phyloP scores from a whole-genome alignment of 2,329 filamentous ascomycete species.

The Sclerotinia nivalis region DNA sequence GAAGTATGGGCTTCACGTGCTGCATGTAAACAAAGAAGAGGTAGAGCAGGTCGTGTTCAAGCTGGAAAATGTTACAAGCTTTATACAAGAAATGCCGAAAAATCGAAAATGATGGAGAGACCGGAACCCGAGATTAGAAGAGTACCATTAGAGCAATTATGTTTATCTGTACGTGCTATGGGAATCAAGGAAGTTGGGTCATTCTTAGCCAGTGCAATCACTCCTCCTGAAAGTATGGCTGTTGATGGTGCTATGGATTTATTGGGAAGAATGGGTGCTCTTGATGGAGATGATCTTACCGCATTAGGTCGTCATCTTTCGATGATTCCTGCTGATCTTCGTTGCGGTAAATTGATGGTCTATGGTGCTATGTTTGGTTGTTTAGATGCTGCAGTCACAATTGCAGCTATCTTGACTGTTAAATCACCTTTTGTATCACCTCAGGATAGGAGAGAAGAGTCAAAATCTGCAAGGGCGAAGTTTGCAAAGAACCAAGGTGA shows the following conservation, averaged over 20 bases:
- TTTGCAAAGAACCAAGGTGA: conserved; percentile 84
- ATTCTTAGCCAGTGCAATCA: conserved; percentile 85
- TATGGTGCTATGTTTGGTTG: conserved; percentile 94
- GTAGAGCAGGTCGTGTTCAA: conserved; percentile 89
- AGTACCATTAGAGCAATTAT: conserved; percentile 91
- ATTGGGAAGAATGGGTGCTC: conserved; percentile 80
- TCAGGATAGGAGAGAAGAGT: conserved; percentile 77
- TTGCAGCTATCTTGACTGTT: conserved; percentile 89
- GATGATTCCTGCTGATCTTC: conserved; percentile 89
- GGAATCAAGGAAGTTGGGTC: conserved; percentile 76
- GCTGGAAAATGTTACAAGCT: conserved; percentile 94
- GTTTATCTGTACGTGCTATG: conserved; percentile 93
- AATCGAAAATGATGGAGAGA: conserved; percentile 76
- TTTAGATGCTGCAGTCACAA: conserved; percentile 82
- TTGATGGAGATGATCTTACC: conserved; percentile 83
- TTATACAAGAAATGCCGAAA: conserved; percentile 82
- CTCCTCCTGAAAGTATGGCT: conserved; percentile 80
- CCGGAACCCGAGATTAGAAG: conserved; percentile 92
- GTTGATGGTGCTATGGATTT: conserved; percentile 82
- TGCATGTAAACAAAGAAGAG: conserved; percentile 90
- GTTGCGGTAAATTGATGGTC: conserved; percentile 92
- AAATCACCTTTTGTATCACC: conserved; percentile 85
- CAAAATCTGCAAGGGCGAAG: conserved; percentile 70
- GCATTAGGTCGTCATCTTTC: conserved; percentile 91
- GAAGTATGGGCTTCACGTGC: conserved; percentile 95